Evolutionary conservation across 2,329 filamentous ascomycete genomes (phyloP).

Genomic region (Dichotomopilus funicola): DNA sequence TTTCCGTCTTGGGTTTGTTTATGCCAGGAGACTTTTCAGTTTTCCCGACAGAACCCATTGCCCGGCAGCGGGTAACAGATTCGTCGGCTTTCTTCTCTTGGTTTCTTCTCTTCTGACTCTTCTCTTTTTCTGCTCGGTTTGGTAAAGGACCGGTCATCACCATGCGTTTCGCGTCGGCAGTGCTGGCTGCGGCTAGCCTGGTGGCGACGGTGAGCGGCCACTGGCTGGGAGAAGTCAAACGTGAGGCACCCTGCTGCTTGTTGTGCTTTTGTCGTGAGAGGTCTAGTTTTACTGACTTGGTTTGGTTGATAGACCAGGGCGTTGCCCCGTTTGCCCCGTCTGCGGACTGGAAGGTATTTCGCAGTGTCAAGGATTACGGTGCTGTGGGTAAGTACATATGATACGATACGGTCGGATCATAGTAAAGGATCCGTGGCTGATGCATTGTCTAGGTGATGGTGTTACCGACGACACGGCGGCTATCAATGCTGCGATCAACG

Average conservation of each 20-base stretch:
- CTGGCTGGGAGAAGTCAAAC: conserved; percentile 30
- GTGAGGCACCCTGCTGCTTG: conserved; percentile 15
- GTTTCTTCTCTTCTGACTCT: not conserved
- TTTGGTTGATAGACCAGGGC: conserved; percentile 34
- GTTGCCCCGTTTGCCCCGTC: conserved; percentile 35
- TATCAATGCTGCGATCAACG: conserved; percentile 39
- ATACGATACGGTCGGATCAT: not conserved
- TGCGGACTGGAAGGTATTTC: conserved; percentile 38
- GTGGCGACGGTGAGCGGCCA: conserved; percentile 25
- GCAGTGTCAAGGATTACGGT: conserved; percentile 43
- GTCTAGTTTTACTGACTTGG: not conserved
- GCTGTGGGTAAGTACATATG: conserved; percentile 32
- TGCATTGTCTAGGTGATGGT: conserved; percentile 34
- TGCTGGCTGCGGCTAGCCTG: conserved; percentile 27
- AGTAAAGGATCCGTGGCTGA: not conserved
- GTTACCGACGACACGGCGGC: conserved; percentile 41
- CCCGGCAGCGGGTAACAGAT: too few relatives aligned
- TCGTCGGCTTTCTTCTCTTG: not conserved
- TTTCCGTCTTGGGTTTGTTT: too few relatives aligned
- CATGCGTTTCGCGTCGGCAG: conserved; percentile 27
- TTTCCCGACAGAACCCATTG: too few relatives aligned
- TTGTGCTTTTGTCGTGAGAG: not conserved
- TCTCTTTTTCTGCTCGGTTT: not conserved
- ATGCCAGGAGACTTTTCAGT: too few relatives aligned
- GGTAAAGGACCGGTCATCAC: not conserved